These are phyloP conservation scores for Nepenthes gracilis DNA, from an alignment of 148 eudicot species.

Conservation along the genomic window DNA sequence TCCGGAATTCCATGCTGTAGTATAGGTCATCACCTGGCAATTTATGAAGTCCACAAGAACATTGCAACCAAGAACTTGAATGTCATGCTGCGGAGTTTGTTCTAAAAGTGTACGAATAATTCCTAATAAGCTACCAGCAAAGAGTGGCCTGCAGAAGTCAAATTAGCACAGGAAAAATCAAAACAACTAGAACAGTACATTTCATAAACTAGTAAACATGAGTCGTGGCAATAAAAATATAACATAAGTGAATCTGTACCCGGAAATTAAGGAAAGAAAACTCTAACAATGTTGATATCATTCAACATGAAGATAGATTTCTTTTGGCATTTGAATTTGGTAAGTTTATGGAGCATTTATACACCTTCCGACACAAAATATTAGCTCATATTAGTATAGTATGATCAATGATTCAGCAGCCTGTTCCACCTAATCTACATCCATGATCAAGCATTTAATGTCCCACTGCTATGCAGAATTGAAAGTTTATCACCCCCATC, in stretches of 20 bases:
- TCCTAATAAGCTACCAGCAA: constrained; percentile 64
- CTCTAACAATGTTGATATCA: no score
- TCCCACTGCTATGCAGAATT: no score
- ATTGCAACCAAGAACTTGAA: constrained; percentile 66
- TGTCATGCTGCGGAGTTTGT: constrained; percentile 42
- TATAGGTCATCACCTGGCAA: constrained; percentile 41
- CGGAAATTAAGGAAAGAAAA: not conserved
- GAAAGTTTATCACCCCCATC: no score
- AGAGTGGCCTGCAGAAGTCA: constrained; percentile 61
- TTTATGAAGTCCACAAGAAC: constrained; percentile 65
- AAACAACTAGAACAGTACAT: not conserved
- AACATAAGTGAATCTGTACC: not conserved
- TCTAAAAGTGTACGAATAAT: constrained; percentile 63
- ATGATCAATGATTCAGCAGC: no score
- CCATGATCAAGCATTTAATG: no score
- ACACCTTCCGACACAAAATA: no score
- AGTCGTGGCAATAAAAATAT: not conserved
- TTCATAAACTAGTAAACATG: no score
- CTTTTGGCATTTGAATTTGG: no score
- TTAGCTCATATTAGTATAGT: no score
- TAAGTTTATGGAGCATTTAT: no score
- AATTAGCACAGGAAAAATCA: not conserved
- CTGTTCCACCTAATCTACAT: no score
- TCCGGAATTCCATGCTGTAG: not conserved
- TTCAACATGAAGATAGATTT: no score